Base-by-base conservation (phyloP, 2,329 filamentous ascomycete species). In the Microcyclosporella mali region DNA sequence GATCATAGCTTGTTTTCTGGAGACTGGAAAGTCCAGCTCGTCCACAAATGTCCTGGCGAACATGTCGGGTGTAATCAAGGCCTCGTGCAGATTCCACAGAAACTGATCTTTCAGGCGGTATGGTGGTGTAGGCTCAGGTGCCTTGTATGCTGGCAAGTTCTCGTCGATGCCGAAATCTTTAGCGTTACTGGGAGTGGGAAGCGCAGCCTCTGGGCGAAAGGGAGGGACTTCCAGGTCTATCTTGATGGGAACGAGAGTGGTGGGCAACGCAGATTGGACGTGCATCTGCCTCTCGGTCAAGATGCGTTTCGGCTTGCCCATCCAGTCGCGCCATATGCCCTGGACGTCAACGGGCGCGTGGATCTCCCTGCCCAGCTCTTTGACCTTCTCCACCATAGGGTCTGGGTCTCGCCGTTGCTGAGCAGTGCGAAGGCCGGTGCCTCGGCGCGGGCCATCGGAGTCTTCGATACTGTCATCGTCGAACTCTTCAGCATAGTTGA, bases 401-500 rank as follows among this genome's bases (percentile, higher is more conserved):
- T 70, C 68, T 31, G 94, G 88, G 57, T 89, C 85, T 29, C 52
- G 52, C 38, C 58, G 53, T 55, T 85, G 81, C 58, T 88, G 80
- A 59, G 89, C 66, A 59, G 84, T 95, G 56, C 89, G 82, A 65
- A 95, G 65, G 4, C 89, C 88, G 0, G 88, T 94, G 10, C 86
- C 78, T 49, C 81, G 71, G 17, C 64, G 55, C 33, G 77, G 85
- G 2, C 83, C 82, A 50, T 90, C 82, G 51, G 87, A 78, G 46
- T 78, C 74, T 42, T 87, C 84, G 50, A 88, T 84, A 50, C 88
- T 85, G 43, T 82, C 88, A 53, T 95, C 90, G 60, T 84, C 94
- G 35, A 89, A 89, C 64, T 97, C 90, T 64, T 98, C 92, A 17
- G 92, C 90, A 62, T 98, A 98, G 70, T 95, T 98, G 68, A 97